Evolutionary conservation across 2,329 filamentous ascomycete genomes (phyloP).

Genomic region (Aspergillus sp.): DNA sequence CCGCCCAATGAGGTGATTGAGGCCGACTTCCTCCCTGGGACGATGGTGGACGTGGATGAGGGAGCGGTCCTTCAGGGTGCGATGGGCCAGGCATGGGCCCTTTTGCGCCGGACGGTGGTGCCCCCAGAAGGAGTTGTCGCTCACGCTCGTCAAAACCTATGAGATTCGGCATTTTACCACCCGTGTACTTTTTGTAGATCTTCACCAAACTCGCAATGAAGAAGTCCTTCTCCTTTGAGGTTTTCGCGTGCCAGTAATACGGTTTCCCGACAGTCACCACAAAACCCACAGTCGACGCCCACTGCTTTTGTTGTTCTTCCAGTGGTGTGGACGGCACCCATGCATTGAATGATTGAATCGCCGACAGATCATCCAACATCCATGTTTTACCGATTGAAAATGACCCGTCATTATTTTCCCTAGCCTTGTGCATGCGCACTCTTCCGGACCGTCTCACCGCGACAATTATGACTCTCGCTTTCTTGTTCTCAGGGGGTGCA

Average conservation of each 20-base stretch:
- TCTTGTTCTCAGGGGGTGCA: slow-evolving; percentile 72
- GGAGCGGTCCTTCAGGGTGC: slow-evolving; percentile 23
- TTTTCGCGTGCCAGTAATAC: slow-evolving; percentile 95
- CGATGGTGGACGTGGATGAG: slow-evolving; percentile 29
- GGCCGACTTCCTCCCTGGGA: slow-evolving; percentile 26
- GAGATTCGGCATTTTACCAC: slow-evolving; percentile 75
- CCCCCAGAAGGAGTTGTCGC: slow-evolving; percentile 70
- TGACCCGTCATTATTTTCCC: slow-evolving; percentile 88
- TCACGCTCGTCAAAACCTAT: slow-evolving; percentile 80
- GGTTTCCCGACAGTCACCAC: slow-evolving; percentile 86
- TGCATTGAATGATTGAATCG: slow-evolving; percentile 78
- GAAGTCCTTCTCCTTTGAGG: slow-evolving; percentile 95
- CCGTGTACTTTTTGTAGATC: slow-evolving; percentile 95
- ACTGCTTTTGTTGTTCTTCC: slow-evolving; percentile 65
- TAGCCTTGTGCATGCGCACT: slow-evolving; percentile 93
- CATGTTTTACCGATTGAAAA: slow-evolving; percentile 99
- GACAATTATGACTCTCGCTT: slow-evolving; percentile 87
- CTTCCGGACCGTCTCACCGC: slow-evolving; percentile 88
- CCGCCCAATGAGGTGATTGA: slow-evolving; percentile 31
- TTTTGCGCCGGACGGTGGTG: slow-evolving; percentile 22
- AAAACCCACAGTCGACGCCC: slow-evolving; percentile 83
- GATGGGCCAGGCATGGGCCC: slow-evolving; percentile 23
- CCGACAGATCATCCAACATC: slow-evolving; percentile 85
- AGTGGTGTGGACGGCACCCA: slow-evolving; percentile 57
- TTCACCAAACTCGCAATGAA: slow-evolving; percentile 96